Percentiles rank a stretch among this genome's conserved stretches.
phyloP scores from a whole-genome alignment of 768 basidiomycete genomes.

The Butyriboletus loyo region DNA sequence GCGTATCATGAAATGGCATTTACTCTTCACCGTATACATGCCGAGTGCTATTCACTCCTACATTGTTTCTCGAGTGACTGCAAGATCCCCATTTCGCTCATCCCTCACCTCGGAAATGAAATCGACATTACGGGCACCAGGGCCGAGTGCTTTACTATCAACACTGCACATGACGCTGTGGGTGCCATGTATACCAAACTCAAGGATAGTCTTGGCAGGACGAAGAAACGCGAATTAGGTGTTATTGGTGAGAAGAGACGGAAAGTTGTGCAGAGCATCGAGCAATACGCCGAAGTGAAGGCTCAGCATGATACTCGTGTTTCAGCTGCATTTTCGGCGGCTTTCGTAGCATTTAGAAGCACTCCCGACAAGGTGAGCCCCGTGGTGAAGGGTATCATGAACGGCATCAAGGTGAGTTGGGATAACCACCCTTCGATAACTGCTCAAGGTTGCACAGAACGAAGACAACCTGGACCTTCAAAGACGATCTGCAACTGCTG shows the following conservation, averaged over 20 bases:
- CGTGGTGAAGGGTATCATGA: constrained; percentile 95
- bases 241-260: constrained; percentile 73
- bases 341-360: constrained; percentile 81
- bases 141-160: constrained; percentile 71
- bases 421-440: not conserved
- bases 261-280: constrained; percentile 66
- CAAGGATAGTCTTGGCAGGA: constrained; percentile 69
- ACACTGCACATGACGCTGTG: constrained; percentile 69
- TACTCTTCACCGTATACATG: constrained; percentile 73
- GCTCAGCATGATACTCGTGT: constrained; percentile 83
- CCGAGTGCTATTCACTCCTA: constrained; percentile 78
- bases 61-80: constrained; percentile 82
- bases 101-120: constrained; percentile 75
- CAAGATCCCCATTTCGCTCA: constrained; percentile 75
- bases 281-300: constrained; percentile 80
- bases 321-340: constrained; percentile 85
- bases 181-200: constrained; percentile 69
- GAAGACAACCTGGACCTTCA: constrained; percentile 91
- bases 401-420: constrained; percentile 82
- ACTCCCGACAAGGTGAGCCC: constrained; percentile 94
- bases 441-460: constrained; percentile 44
- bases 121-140: constrained; percentile 71
- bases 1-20: constrained; percentile 92
- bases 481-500: constrained; percentile 78
- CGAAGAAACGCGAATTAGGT: constrained; percentile 74